Evolutionary conservation across 1,284 basidiomycete species (phyloP), one percentile per base, ranked within the genome.

Genomic region (Cutaneotrichosporon spelunceum): DNA sequence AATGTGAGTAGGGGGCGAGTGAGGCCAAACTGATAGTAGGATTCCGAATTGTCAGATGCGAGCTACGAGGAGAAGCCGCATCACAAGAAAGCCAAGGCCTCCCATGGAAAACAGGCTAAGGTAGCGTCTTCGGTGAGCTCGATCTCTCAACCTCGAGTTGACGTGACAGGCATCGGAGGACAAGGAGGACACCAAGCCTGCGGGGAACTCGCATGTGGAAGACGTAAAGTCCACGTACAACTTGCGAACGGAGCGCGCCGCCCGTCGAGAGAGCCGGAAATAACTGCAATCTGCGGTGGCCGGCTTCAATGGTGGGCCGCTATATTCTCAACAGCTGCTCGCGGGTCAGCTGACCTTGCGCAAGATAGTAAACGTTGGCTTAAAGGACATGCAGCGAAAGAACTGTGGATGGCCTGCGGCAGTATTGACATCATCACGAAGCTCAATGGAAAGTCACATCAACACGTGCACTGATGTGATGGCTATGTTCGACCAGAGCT

Each of bases 31-130:
- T 49, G n/a, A 48, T 33, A 29, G 4, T 23, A 58, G 48, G 34
- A 57, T 7, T 47, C 42, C 50, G 50, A 53, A 10, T 29, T 59
- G 9, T 54, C 42, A 23, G 58, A 55, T 9, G 8, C 45, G 48
- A 52, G 49, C 23, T 50, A 59, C 5, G 57, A 59, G 13, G 57
- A 45, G 29, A 49, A 45, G 21, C 49, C 56, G 3, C 23, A 36
- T 19, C 44, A 21, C 16, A 36, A 27, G 26, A 56, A 45, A 14
- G 54, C 34, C 21, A 42, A 54, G 14, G 48, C 14, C 33, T 5
- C 21, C 9, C 52, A 24, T 3, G 52, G 19, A 11, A 42, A 27
- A 29, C 36, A 21, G 24, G 6, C 14, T 3, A 55, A 44, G 39
- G 48, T 16, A 6, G 6, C 27, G 4, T 3, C 16, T 42, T 16